phyloP scores from a whole-genome alignment of 2,329 filamentous ascomycete genomes.

The Tolypocladium paradoxum region DNA sequence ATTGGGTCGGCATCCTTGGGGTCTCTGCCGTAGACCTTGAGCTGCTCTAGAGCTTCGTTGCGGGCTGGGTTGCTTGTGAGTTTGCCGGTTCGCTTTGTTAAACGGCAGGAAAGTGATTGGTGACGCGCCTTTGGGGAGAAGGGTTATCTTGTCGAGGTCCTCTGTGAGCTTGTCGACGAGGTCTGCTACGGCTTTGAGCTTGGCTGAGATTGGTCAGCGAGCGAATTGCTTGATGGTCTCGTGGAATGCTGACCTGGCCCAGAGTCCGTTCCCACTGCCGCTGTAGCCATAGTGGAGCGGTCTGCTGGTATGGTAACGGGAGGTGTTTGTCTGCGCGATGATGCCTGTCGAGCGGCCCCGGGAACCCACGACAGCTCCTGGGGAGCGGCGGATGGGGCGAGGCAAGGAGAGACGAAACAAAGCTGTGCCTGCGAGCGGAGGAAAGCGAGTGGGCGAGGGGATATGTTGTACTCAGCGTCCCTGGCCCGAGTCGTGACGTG shows the following conservation, averaged over 20 bases:
- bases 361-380: background rate
- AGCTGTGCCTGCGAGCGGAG: background rate
- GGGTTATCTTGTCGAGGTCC: constrained; percentile 49
- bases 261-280: constrained; percentile 19
- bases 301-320: background rate
- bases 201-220: constrained; percentile 19
- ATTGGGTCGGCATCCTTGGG: constrained; percentile 66
- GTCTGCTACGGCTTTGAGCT: constrained; percentile 55
- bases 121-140: constrained; percentile 48
- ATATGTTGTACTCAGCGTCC: background rate
- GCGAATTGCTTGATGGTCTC: background rate
- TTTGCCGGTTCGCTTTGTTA: background rate
- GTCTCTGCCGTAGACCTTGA: constrained; percentile 60
- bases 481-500: background rate
- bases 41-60: constrained; percentile 48
- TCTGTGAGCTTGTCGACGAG: constrained; percentile 51
- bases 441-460: background rate
- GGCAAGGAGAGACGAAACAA: background rate
- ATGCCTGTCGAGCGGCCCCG: background rate
- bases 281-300: constrained; percentile 11
- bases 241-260: constrained; percentile 28
- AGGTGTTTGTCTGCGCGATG: background rate
- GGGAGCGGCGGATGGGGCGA: background rate
- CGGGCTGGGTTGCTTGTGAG: constrained; percentile 39
- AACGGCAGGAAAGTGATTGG: background rate